Evolutionary conservation across 2,329 filamentous ascomycete genomes (phyloP), one percentile per base, ranked within the genome.

Genomic region (Zopfia rhizophila): DNA sequence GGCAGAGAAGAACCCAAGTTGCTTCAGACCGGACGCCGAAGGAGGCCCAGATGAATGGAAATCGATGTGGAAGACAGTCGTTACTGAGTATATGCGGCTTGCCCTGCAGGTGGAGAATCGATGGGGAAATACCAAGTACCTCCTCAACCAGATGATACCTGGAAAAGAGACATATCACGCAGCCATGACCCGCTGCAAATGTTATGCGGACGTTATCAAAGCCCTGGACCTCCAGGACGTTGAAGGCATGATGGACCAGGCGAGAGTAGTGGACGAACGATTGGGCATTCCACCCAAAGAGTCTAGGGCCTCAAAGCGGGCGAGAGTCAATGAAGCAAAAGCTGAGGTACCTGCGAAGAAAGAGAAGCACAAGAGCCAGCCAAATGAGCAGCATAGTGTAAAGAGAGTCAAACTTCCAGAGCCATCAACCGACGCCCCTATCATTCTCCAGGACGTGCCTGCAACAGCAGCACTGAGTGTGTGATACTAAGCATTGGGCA

Each of bases 91-190:
- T 67, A 68, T 97, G 54, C 81, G 82, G 51, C 82, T 81, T 22
- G 82, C 86, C 21, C 78, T 99, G 60, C 84, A 89, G 44, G 84
- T 91, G 10, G 86, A 93, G 66, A 97, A 99, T 70, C 85, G 86
- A 52, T 94, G 87, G 70, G 88, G 89, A 31, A 99, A 99, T 75
- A 96, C 92, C 4, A 99, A 99, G 70, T 99, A 89, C 68, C 78
- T 94, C 22, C 83, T 99, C 19, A 83, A 84, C 29, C 90, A 96
- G 69, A 82, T 97, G 72, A 84, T 97, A 17, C 91, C 91, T 0
- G 91, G 92, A 12, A 95, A 91, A 69, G 78, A 84, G 35, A 77
- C 82, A 27, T 77, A 77, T 1, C 89, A 88, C 66, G 78, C 80
- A 47, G 71, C 77, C 3, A 79, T 94, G 57, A 84, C 83, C 51